Conservation (phyloP, 768 basidiomycete genomes). For the Collybiopsis luxurians region DNA sequence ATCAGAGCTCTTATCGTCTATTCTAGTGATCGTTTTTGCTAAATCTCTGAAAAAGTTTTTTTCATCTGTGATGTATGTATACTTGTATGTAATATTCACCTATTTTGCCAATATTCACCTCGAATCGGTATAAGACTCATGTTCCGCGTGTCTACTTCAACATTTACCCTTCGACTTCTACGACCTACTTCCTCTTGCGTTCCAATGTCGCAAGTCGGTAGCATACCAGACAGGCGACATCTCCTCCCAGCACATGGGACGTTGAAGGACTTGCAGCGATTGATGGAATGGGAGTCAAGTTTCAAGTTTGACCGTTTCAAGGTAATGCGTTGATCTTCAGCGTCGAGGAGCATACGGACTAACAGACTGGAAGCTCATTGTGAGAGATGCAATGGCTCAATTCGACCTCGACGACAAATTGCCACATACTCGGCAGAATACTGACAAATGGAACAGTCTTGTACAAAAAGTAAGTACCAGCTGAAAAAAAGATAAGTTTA, state of each 20-base stretch:
- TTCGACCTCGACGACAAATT: not conserved
- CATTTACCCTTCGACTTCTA: not conserved
- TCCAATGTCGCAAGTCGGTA: not conserved
- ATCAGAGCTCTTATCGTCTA: not conserved
- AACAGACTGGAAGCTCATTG: not conserved
- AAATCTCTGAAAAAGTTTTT: too few relatives aligned
- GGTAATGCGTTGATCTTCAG: not conserved
- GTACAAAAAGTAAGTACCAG: not conserved
- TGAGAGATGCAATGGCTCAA: not conserved
- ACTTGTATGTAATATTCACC: not conserved
- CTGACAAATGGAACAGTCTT: not conserved
- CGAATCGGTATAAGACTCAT: too few relatives aligned
- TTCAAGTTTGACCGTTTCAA: not conserved
- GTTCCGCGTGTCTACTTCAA: too few relatives aligned
- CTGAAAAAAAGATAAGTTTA: not conserved
- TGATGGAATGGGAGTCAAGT: not conserved
- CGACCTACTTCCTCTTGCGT: not conserved
- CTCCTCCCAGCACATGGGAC: not conserved
- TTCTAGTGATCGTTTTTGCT: slow-evolving; percentile 52
- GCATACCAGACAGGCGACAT: not conserved
- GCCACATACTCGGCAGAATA: not conserved
- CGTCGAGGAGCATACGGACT: not conserved
- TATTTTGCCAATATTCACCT: too few relatives aligned
- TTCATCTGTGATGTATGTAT: not conserved
- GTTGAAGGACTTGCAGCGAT: not conserved